Base-by-base conservation (phyloP, 78 protist genomes). In the Chrysochromulina parva region DNA sequence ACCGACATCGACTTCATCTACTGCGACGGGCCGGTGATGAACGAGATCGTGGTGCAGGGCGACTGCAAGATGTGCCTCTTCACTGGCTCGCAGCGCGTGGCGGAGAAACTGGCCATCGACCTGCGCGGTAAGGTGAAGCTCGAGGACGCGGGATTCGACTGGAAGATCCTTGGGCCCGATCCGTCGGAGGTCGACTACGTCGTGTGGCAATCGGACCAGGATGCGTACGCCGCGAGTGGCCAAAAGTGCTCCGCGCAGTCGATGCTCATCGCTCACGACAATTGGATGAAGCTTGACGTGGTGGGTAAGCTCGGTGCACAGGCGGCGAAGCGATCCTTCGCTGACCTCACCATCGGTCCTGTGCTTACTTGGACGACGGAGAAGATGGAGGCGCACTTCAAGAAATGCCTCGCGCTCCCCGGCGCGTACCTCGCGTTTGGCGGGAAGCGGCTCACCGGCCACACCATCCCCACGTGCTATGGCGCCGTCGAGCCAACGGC, bases 191-290 rank as follows among this genome's bases (percentile, higher is more conserved):
- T 26, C 59, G 88, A 80, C 54, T 90, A n/a, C 85, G 84, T 84
- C 24, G 76, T 67, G 50, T 86, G 88, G 67, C 82, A 65, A 47
- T 22, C 55, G 71, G 93, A 90, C 73, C 88, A 90, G 81, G 93
- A 91, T 81, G 93, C 93, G 54, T 86, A 91, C 88, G 93, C 93
- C 52, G 50, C 2, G 71, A 60, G 88, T 28, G 93, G 93, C 7
- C 93, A 91, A 66, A 91, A 91, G 93, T 91, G 93, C 88, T 74
- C 88, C 26, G 93, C 93, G 66, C 93, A 91, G 90, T 86, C 90
- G 59, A 91, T 91, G 38, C 88, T 91, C n/a, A 50, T 91, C 57
- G 48, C 57, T 54, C 93, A 91, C 88, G 69, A 85, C 85, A 73
- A 73, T 88, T 91, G 84, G 90, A 17, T 22, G 85, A 20, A 16